Conservation (phyloP, 805 yeast genomes). For the Starmerella apis region DNA sequence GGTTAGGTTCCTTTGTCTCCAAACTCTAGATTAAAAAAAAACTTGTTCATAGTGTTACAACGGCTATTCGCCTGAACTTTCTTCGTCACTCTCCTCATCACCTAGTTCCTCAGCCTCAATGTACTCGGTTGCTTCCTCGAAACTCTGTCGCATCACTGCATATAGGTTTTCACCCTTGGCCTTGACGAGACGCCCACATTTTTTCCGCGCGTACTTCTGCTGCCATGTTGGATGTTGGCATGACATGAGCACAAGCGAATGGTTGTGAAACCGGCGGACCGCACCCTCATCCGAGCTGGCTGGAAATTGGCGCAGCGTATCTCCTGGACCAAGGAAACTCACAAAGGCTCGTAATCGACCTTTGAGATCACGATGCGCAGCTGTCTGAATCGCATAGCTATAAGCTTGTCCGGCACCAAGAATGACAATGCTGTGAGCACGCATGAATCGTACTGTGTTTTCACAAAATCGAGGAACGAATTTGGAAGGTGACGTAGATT, state of each 20-base stretch:
- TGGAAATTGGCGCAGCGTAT: slow-evolving; percentile 64
- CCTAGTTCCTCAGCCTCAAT: slow-evolving; percentile 32
- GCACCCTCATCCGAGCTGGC: slow-evolving; percentile 82
- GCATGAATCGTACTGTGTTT: slow-evolving; percentile 69
- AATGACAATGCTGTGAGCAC: slow-evolving; percentile 59
- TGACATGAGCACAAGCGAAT: slow-evolving; percentile 73
- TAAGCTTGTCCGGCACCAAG: slow-evolving; percentile 86
- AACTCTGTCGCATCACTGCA: slow-evolving; percentile 67
- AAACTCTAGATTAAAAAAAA: too few relatives aligned
- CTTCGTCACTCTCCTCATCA: slow-evolving; percentile 13
- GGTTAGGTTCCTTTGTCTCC: too few relatives aligned
- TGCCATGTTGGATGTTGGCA: slow-evolving; percentile 75
- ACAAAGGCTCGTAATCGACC: slow-evolving; percentile 62
- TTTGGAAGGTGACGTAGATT: slow-evolving; percentile 18
- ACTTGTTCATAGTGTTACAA: not conserved
- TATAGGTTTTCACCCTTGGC: slow-evolving; percentile 62
- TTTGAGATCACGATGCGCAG: slow-evolving; percentile 66
- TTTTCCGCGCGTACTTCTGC: slow-evolving; percentile 68
- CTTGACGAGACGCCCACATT: slow-evolving; percentile 78
- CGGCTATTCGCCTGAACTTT: not conserved
- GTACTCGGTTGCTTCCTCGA: slow-evolving; percentile 78
- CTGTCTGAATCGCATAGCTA: slow-evolving; percentile 72
- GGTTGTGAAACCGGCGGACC: slow-evolving; percentile 83
- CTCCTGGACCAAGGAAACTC: slow-evolving; percentile 51
- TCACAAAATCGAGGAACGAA: slow-evolving; percentile 78